phyloP scores from a whole-genome alignment of 345 rosid species.

The Microthlaspi erraticum region DNA sequence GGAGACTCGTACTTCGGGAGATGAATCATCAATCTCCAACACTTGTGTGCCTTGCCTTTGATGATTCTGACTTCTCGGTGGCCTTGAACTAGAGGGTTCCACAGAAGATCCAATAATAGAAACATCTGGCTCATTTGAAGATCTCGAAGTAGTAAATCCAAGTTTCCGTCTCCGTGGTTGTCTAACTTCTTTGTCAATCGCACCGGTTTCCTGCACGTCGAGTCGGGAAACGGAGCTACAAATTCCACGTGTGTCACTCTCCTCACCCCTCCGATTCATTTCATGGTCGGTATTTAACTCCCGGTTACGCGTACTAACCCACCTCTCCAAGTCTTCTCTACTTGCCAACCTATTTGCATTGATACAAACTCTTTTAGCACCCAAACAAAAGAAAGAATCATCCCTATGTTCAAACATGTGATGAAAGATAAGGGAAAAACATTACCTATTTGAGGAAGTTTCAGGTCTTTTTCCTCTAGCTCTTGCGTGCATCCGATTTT shows the following conservation, averaged over 20 bases:
- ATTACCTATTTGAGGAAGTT: slow-evolving; percentile 58
- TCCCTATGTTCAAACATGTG: not conserved
- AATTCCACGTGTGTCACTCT: slow-evolving; percentile 30
- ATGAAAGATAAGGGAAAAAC: not conserved
- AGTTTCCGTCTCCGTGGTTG: slow-evolving; percentile 53
- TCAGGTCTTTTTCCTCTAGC: slow-evolving; percentile 59
- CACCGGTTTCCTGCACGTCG: slow-evolving; percentile 35
- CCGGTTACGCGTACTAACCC: slow-evolving; percentile 62
- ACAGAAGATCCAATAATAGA: slow-evolving; percentile 58
- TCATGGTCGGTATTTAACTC: slow-evolving; percentile 39
- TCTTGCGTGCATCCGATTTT: slow-evolving; percentile 41
- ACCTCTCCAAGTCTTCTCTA: slow-evolving; percentile 51
- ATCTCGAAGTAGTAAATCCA: slow-evolving; percentile 48
- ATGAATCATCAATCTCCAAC: slow-evolving; percentile 54
- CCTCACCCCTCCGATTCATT: slow-evolving; percentile 39
- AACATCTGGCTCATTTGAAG: slow-evolving; percentile 52
- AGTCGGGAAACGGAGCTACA: slow-evolving; percentile 39
- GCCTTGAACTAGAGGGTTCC: slow-evolving; percentile 66
- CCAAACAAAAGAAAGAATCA: too few species aligned
- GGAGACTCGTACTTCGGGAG: slow-evolving; percentile 48
- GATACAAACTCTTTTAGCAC: slow-evolving; percentile 34
- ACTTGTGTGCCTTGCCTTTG: slow-evolving; percentile 45
- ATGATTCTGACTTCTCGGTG: slow-evolving; percentile 48
- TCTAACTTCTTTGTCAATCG: slow-evolving; percentile 39
- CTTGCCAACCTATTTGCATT: slow-evolving; percentile 39